These are phyloP conservation scores for Dipodascus geniculatus DNA, from an alignment of 805 yeast species.

Conservation along the genomic window DNA sequence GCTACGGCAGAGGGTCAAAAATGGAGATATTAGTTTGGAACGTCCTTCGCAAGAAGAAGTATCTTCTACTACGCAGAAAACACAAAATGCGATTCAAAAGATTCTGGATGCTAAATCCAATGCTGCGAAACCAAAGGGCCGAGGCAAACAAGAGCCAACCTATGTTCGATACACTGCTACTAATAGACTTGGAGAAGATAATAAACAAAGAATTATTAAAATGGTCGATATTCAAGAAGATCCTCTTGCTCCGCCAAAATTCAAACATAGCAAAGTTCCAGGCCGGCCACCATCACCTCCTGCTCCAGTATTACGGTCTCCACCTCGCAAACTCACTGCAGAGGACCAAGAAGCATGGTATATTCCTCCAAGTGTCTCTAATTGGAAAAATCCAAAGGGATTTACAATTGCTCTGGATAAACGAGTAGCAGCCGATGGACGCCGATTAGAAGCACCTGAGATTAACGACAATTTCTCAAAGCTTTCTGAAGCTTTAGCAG, in stretches of 20 bases:
- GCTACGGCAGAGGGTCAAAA: slow-evolving; percentile 35
- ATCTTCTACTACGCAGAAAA: slow-evolving; percentile 37
- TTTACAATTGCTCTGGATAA: slow-evolving; percentile 73
- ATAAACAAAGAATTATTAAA: slow-evolving; percentile 39
- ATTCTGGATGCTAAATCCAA: slow-evolving; percentile 36
- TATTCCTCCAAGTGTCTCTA: slow-evolving; percentile 84
- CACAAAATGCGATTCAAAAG: slow-evolving; percentile 43
- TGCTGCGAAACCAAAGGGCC: slow-evolving; percentile 22
- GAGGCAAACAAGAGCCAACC: slow-evolving; percentile 27
- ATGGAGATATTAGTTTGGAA: slow-evolving; percentile 30
- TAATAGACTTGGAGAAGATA: slow-evolving; percentile 24
- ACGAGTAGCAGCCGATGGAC: slow-evolving; percentile 46
- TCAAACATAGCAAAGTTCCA: slow-evolving; percentile 62
- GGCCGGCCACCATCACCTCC: slow-evolving; percentile 63
- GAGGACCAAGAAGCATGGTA: slow-evolving; percentile 74
- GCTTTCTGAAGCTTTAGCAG: slow-evolving; percentile 59
- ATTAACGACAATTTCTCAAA: slow-evolving; percentile 48
- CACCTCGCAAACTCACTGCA: slow-evolving; percentile 42
- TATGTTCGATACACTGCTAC: slow-evolving; percentile 36
- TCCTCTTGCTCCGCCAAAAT: slow-evolving; percentile 77
- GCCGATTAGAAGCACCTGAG: slow-evolving; percentile 24
- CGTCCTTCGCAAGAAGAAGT: slow-evolving; percentile 38
- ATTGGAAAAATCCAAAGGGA: slow-evolving; percentile 93
- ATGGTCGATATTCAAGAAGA: slow-evolving; percentile 61
- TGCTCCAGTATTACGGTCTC: slow-evolving; percentile 43